Conservation (phyloP, 768 basidiomycete genomes). For the Termitomyces sp. region DNA sequence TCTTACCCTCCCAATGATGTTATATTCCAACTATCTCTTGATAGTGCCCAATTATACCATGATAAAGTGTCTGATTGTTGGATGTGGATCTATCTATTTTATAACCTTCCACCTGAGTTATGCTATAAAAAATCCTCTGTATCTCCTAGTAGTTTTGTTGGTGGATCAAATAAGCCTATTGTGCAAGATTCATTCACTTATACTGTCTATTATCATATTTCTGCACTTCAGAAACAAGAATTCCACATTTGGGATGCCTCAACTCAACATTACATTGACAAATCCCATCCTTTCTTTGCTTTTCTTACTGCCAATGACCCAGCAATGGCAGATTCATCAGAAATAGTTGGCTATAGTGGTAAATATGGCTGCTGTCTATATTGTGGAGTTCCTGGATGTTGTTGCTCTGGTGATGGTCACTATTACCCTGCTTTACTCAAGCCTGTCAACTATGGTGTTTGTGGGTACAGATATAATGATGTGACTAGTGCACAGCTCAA, state of each 20-base stretch:
- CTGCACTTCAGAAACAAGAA: conserved; percentile 22
- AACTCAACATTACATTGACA: conserved; percentile 10
- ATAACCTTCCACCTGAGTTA: background rate
- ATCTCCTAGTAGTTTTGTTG: conserved; percentile 1
- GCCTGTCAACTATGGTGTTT: conserved; percentile 18
- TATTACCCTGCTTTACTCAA: conserved; percentile 26
- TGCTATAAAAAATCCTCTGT: no score
- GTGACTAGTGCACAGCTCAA: conserved; percentile 14
- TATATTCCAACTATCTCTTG: background rate
- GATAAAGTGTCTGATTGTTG: background rate
- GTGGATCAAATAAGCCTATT: conserved; percentile 14
- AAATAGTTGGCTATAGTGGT: conserved; percentile 25
- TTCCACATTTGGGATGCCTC: conserved; percentile 25
- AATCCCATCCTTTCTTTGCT: no score
- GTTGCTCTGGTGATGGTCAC: conserved; percentile 13
- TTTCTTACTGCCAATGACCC: conserved; percentile 28
- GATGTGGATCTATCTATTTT: background rate
- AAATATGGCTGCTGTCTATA: conserved; percentile 27
- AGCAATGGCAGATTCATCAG: conserved; percentile 20
- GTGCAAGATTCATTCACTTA: conserved; percentile 13
- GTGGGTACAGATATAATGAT: conserved; percentile 19
- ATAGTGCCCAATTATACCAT: background rate
- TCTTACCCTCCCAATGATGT: no score
- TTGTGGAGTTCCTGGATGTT: conserved; percentile 22
- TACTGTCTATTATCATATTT: conserved; percentile 22